A percentile compares a stretch with the other conserved stretches of the same genome.
These are phyloP conservation scores for Schizochytrium sp. DNA, from an alignment of 108 stramenopile species.

Conservation along the genomic window DNA sequence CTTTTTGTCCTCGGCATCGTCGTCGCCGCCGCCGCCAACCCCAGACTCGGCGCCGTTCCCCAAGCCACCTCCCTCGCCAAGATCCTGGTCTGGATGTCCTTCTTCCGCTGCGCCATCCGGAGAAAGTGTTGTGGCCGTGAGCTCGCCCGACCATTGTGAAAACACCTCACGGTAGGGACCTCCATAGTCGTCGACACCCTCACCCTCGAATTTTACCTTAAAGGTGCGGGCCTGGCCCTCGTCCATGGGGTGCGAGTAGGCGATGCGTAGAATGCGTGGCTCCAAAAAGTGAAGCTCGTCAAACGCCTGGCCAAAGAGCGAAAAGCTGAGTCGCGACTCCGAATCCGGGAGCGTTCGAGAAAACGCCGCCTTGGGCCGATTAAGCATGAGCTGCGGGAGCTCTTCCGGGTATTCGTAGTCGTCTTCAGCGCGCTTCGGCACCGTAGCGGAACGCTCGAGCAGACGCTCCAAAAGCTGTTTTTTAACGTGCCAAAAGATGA, in stretches of 20 bases:
- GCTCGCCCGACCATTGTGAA: slow-evolving; percentile 10
- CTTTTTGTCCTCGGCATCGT: neutral
- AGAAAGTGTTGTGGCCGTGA: neutral
- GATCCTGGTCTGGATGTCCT: neutral
- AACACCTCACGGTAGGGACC: slow-evolving; percentile 92
- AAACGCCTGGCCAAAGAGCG: slow-evolving; percentile 33
- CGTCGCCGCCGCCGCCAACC: neutral
- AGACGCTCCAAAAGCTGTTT: slow-evolving; percentile 3
- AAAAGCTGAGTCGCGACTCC: neutral
- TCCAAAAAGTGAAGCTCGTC: slow-evolving; percentile 30
- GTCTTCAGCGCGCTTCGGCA: slow-evolving; percentile 43
- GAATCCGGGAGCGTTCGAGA: slow-evolving; percentile 3
- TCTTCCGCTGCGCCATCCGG: neutral
- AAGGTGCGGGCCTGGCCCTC: slow-evolving; percentile 34
- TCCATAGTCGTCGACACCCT: slow-evolving; percentile 96
- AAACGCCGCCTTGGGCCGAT: slow-evolving; percentile 30
- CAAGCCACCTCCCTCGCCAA: neutral
- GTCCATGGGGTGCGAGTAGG: slow-evolving; percentile 55
- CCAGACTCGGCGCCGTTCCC: neutral
- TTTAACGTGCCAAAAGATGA: slow-evolving; percentile 31
- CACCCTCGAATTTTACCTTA: slow-evolving; percentile 46
- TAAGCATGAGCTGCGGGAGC: slow-evolving; percentile 43
- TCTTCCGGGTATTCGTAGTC: slow-evolving; percentile 59
- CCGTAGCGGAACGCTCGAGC: slow-evolving; percentile 31
- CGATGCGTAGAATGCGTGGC: slow-evolving; percentile 33